These are phyloP conservation scores for Camellia sinensis DNA, from an alignment of 148 eudicot genomes.

Conservation along the genomic window DNA sequence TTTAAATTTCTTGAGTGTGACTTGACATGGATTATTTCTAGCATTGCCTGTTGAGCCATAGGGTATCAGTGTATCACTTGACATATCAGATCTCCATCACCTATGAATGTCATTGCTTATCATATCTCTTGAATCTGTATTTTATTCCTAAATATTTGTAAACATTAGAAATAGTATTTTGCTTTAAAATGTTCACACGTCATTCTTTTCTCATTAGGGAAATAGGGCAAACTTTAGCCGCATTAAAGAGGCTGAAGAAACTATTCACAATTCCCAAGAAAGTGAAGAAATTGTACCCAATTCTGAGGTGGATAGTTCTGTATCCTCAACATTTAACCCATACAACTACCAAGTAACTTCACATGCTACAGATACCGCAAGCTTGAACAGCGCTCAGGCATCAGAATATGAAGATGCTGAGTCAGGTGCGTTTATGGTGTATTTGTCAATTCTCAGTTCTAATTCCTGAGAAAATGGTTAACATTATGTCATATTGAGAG, in stretches of 20 bases:
- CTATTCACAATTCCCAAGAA: constrained; percentile 36
- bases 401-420: constrained; percentile 73
- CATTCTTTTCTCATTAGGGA: constrained; percentile 39
- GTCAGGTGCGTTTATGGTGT: constrained; percentile 42
- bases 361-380: constrained; percentile 50
- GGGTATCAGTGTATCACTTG: constrained; percentile 2
- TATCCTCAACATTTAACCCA: constrained; percentile 36
- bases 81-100: constrained; percentile 1
- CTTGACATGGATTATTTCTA: constrained; percentile 6
- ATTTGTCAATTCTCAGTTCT: constrained; percentile 5
- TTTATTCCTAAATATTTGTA: background rate
- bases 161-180: background rate
- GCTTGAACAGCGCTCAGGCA: constrained; percentile 52
- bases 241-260: constrained; percentile 39
- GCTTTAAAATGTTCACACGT: background rate
- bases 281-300: constrained; percentile 32
- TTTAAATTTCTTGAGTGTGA: background rate
- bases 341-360: constrained; percentile 37
- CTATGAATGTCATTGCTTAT: background rate
- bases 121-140: background rate
- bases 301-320: constrained; percentile 50
- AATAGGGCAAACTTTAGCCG: constrained; percentile 53
- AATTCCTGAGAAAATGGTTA: background rate
- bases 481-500: background rate
- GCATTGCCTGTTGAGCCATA: background rate